A percentile compares a stretch with the other conserved stretches of the same genome.
Conservation (phyloP, 768 basidiomycete species). For the Saitozyma sp. region DNA sequence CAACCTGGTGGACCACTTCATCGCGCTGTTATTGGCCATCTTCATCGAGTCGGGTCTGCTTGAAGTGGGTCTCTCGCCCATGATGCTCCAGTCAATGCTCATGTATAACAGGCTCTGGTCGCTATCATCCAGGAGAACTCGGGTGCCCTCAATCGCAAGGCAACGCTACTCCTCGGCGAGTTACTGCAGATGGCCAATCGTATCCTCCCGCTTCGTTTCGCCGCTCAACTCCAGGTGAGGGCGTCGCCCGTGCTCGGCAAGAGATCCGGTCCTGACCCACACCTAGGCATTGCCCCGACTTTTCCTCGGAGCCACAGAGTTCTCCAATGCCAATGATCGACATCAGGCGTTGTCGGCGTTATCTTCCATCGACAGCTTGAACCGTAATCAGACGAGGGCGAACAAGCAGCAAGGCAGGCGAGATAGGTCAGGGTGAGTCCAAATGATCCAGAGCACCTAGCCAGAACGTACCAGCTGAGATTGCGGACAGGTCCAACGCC, state of each 20-base stretch:
- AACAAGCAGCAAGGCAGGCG: constrained; percentile 40
- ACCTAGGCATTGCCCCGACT: constrained; percentile 75
- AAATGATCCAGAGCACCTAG: background rate
- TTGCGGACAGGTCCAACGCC: constrained; percentile 1
- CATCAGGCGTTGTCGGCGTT: constrained; percentile 82
- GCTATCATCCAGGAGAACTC: constrained; percentile 77
- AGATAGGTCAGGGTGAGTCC: constrained; percentile 19
- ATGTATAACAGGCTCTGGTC: constrained; percentile 67
- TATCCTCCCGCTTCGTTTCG: constrained; percentile 75
- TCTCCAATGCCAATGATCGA: constrained; percentile 71
- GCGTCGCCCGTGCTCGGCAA: no score
- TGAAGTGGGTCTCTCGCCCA: constrained; percentile 62
- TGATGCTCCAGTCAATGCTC: background rate
- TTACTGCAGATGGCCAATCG: constrained; percentile 83
- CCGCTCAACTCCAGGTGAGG: constrained; percentile 78
- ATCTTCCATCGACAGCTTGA: constrained; percentile 86
- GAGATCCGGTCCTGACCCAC: no score
- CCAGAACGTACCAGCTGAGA: background rate
- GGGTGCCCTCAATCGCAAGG: constrained; percentile 67
- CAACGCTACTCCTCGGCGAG: constrained; percentile 87
- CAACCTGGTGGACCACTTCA: constrained; percentile 88
- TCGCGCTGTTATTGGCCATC: constrained; percentile 77
- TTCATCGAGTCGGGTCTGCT: constrained; percentile 83
- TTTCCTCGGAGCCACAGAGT: constrained; percentile 76
- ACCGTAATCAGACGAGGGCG: constrained; percentile 78